These are phyloP conservation scores for Fusarium nelsonii DNA, from an alignment of 2,329 filamentous ascomycete genomes.

Conservation along the genomic window DNA sequence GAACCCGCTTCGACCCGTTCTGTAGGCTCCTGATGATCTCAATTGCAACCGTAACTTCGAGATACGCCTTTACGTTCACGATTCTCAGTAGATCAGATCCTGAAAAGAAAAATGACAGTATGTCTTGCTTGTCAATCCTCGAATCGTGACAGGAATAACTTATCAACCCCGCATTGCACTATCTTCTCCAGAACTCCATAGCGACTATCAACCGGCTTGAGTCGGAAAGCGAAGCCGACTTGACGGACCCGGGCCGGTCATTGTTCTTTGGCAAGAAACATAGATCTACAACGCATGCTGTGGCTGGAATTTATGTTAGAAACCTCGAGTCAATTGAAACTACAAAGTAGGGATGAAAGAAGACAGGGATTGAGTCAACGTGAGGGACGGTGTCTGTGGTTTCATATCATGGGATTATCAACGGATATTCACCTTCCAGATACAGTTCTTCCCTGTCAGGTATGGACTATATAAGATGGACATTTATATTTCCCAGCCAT, in stretches of 20 bases:
- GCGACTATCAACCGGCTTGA: conserved; percentile 12
- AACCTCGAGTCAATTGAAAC: neutral
- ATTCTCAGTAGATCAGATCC: too few relatives aligned
- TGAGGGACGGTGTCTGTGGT: neutral
- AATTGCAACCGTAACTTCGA: neutral
- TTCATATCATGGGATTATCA: neutral
- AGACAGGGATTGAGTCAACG: neutral
- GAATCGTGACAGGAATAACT: conserved; percentile 11
- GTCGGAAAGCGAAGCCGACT: conserved; percentile 19
- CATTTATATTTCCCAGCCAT: neutral
- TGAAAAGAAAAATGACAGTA: neutral
- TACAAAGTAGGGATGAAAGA: too few relatives aligned
- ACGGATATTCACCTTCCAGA: neutral
- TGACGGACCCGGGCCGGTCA: conserved; percentile 54
- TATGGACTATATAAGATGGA: neutral
- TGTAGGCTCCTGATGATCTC: neutral
- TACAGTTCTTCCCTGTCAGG: neutral
- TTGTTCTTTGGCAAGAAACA: neutral
- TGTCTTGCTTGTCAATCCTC: conserved; percentile 8
- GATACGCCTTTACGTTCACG: neutral
- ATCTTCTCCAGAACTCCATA: conserved; percentile 46
- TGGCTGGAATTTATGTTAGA: neutral
- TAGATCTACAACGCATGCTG: too few relatives aligned
- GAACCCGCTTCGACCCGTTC: conserved; percentile 1
- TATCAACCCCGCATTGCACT: conserved; percentile 48